Base-by-base conservation (phyloP, 495 filamentous ascomycete species). In the Paragyromitra xinjiangensis region DNA sequence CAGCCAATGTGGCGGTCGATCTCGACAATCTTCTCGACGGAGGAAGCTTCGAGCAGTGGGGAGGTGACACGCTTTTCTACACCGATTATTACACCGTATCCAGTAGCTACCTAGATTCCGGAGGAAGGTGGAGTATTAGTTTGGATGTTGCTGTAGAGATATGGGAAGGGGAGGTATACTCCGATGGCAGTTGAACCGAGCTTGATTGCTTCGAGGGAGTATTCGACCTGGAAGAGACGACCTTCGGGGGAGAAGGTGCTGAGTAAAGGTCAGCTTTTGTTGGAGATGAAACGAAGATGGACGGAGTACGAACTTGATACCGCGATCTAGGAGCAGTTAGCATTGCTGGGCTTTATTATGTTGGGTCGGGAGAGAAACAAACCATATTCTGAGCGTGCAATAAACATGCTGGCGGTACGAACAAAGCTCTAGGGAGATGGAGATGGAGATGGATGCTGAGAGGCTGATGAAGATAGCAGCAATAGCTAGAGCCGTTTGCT, bases 191-290 rank as follows among this genome's bases (percentile, higher is more conserved):
- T 99, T 69, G 92, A 95, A 82, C 95, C 95, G 81, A 98, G 93
- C 86, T 99, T 99, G 89, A 99, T 99, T 84, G 95, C 95, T 90
- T 99, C 95, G 77, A 99, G 92, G 71, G 96, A 98, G 90, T 99
- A 99, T 92, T 99, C 95, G 86, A 99, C 95, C 88, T 99, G 95
- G 90, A 99, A 99, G 85, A 99, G 92, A 87, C 95, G 95, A 81
- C 95, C 95, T 89, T 99, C 95, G 62, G 95, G 95, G 79, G 95
- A 99, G 92, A 99, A 99, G 89, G 95, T 99, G 89, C 94, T 98
- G 84, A 65, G 64, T 37, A 22, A 34, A 34, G 42, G 40, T 67
- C 77, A 78, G 70, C 65, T 42, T 22, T 42, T 67, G 50, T 39
- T 64, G 16, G 69, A 50, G 77, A 34, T 78, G 64, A 61, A 80